phyloP scores from a whole-genome alignment of 192 early-diverging fungal species.

The Phlyctochytrium planicorne region DNA sequence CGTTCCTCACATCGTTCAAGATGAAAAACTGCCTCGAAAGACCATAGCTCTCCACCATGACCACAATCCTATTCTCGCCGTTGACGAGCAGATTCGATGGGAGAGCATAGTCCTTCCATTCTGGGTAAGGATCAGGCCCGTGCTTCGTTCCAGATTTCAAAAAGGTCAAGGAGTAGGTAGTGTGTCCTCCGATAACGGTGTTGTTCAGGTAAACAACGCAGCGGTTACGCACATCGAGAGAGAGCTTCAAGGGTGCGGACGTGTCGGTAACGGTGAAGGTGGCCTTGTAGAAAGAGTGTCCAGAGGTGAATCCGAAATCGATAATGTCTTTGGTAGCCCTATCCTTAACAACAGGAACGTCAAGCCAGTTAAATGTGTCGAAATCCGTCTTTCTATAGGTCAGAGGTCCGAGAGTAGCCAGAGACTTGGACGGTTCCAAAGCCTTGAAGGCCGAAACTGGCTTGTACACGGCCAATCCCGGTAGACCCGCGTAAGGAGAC shows the following conservation, averaged over 20 bases:
- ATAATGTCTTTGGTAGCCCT: constrained; percentile 53
- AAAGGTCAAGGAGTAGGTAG: constrained; percentile 64
- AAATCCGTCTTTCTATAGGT: constrained; percentile 12
- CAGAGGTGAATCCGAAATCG: constrained; percentile 60
- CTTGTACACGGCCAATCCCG: constrained; percentile 11
- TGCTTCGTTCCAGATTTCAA: constrained; percentile 62
- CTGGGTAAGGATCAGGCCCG: constrained; percentile 67
- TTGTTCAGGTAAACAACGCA: constrained; percentile 72
- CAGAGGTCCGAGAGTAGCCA: constrained; percentile 10
- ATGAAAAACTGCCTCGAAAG: constrained; percentile 67
- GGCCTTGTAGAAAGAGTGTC: constrained; percentile 64
- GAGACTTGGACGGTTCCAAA: neutral
- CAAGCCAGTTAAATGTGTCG: constrained; percentile 5
- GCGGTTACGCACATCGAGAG: constrained; percentile 72
- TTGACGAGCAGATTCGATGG: constrained; percentile 36
- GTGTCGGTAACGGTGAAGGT: constrained; percentile 29
- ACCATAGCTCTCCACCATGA: constrained; percentile 77
- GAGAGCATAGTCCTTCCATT: constrained; percentile 60
- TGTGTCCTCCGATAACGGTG: constrained; percentile 68
- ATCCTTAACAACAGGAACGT: constrained; percentile 4
- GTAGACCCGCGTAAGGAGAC: constrained; percentile 14
- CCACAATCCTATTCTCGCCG: constrained; percentile 60
- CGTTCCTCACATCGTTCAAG: constrained; percentile 73
- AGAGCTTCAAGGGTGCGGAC: constrained; percentile 36
- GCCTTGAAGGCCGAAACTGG: neutral